Evolutionary conservation across 2,329 filamentous ascomycete genomes (phyloP), one percentile per base, ranked within the genome.

Genomic region (Davidsoniella neocaledoniae): DNA sequence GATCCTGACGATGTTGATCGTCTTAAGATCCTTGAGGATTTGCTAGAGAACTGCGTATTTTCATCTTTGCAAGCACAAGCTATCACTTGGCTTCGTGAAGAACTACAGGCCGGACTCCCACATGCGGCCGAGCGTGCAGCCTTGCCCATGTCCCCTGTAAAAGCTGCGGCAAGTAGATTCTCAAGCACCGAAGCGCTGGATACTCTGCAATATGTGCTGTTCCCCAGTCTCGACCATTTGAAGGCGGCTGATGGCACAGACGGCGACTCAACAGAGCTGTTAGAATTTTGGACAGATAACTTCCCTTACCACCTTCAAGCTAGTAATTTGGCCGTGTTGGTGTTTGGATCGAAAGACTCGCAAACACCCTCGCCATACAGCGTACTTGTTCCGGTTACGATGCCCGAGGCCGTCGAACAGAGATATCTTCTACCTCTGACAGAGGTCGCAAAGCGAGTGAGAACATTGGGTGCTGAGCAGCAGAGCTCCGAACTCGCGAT

Each of bases 31-130:
- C 68, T 83, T 7, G 73, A 77, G 48, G 78, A 82, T 57, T 67
- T 81, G 10, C 63, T 82, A 10, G 76, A 81, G 61, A 77, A 80
- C 59, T 81, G 77, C 65, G 70, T 75, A 56, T 81, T 77, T 56
- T 68, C 76, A 2, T 68, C 72, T 0, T 66, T 82, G 37, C 79
- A 79, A 59, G 77, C 74, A 7, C 76, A 74, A 40, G 77, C 77
- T 0, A 69, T 81, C 4, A 69, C 69, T 3, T 82, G 78, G 78
- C 62, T 81, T 33, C 72, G 76, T 49, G 77, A 81, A 56, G 78
- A 81, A 58, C 64, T 81, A 14, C 66, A 79, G 7, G 60, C 66
- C 4, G 48, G 48, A 2, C 48, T 53, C 23, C 51, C 51, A 4
- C 48, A 37, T 29, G 51, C 51, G 10, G 37, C 40, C 23, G 51